Evolutionary conservation across 179 eudicot species (phyloP).

Genomic region (Spinacia oleracea): DNA sequence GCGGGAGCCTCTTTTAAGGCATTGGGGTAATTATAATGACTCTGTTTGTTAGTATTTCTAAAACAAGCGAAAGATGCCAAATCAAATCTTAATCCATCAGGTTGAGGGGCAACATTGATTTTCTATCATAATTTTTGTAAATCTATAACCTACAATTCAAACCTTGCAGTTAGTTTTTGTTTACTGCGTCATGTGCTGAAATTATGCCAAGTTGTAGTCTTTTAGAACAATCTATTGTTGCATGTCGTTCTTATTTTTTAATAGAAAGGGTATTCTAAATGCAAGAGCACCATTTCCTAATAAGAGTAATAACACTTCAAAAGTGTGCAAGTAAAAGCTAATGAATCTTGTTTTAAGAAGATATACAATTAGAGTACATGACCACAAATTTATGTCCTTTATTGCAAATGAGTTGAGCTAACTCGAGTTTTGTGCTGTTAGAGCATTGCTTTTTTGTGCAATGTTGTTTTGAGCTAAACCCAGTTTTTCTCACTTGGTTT

Average conservation of each 20-base stretch:
- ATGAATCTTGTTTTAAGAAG: not conserved
- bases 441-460: not conserved
- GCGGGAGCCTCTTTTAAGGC: too few species aligned
- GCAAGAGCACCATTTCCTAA: not conserved
- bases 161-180: not conserved
- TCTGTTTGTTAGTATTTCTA: not conserved
- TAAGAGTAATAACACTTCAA: too few species aligned
- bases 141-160: not conserved
- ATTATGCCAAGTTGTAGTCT: not conserved
- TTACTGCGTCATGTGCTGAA: not conserved
- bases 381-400: not conserved
- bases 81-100: not conserved
- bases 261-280: too few species aligned
- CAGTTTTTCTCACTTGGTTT: too few species aligned
- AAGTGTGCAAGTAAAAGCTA: not conserved
- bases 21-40: too few species aligned
- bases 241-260: not conserved
- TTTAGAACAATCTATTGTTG: not conserved
- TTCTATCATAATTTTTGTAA: not conserved
- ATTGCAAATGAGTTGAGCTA: not conserved
- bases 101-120: not conserved
- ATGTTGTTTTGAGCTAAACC: not conserved
- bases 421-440: not conserved
- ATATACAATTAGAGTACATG: not conserved
- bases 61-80: not conserved